Base-by-base conservation (phyloP, 2,329 filamentous ascomycete genomes). In the Trichoderma afroharzianum region DNA sequence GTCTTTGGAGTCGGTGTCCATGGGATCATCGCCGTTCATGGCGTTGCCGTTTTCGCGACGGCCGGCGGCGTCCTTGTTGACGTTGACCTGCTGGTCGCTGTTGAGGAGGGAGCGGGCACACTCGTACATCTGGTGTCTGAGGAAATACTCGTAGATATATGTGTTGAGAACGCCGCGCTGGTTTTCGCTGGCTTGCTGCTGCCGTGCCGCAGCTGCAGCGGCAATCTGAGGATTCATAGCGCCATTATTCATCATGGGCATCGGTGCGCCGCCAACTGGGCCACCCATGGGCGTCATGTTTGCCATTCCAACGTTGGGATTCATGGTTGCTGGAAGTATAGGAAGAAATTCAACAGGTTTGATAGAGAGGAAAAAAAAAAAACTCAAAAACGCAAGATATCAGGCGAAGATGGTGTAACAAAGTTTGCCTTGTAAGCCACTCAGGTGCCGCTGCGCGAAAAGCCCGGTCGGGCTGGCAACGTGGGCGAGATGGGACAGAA, bases 101-200 rank as follows among this genome's bases (percentile, higher is more conserved):
- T 88, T 86, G 70, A 93, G 83, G 72, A 97, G 86, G 63, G 91
- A 88, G 76, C 93, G 90, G 75, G 96, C 96, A 79, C 93, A 92
- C 75, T 96, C 93, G 79, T 88, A 92, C 87, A 97, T 93, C 76
- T 90, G 88, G 80, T 94, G 92, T 78, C 93, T 93, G 75, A 98
- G 85, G 75, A 98, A 95, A 81, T 96, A 95, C 79, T 96, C 93
- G 86, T 95, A 96, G 75, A 96, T 96, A 81, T 95, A 95, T 24
- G 93, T 95, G 83, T 95, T 95, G 66, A 96, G 87, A 72, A 90
- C 83, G 63, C 86, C 83, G 74, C 87, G 88, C 75, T 84, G 85
- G 73, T 79, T 81, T 63, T 85, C 84, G 74, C 81, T 84, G 73
- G 81, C 80, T 74, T 81, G 83, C 73, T 83, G 81, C 71, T 84